Evolutionary conservation across 495 filamentous ascomycete genomes (phyloP).

Genomic region (Podospora bellae-mahoneyi): DNA sequence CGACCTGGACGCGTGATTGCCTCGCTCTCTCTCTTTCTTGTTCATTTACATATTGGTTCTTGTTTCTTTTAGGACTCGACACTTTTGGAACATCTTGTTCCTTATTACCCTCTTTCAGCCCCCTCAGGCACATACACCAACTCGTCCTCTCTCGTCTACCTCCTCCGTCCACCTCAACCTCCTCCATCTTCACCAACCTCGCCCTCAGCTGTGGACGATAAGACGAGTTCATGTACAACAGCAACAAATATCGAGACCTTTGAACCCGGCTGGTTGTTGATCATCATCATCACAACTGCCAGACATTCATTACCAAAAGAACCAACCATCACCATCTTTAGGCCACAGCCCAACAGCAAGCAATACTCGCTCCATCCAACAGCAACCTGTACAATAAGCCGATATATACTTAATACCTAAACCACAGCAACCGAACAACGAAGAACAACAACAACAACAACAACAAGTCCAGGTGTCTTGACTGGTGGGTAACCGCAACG

Average conservation of each 20-base stretch:
- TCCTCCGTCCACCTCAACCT: constrained; percentile 3
- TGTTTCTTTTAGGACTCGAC: constrained; percentile 46
- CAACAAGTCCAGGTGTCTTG: constrained; percentile 13
- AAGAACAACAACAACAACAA: constrained; percentile 17
- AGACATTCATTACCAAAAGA: constrained; percentile 47
- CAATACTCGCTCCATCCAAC: constrained; percentile 27
- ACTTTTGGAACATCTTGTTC: constrained; percentile 39
- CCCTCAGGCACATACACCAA: constrained; percentile 12
- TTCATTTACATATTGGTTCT: constrained; percentile 51
- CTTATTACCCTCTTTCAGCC: constrained; percentile 47
- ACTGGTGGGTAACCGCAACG: constrained; percentile 28
- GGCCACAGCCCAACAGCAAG: constrained; percentile 46
- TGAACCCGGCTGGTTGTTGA: constrained; percentile 39
- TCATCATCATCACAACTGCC: constrained; percentile 39
- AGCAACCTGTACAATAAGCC: constrained; percentile 41
- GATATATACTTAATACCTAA: constrained; percentile 48
- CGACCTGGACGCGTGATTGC: constrained; percentile 44
- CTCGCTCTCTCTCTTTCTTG: constrained; percentile 39
- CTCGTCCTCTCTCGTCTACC: constrained; percentile 17
- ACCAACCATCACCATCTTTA: constrained; percentile 48
- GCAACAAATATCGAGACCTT: constrained; percentile 36
- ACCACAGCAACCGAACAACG: constrained; percentile 21
- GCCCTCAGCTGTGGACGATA: not conserved
- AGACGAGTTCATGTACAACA: constrained; percentile 45
- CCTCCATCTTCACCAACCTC: not conserved